phyloP scores from a whole-genome alignment of 768 basidiomycete species.

The Lentinula sp. region DNA sequence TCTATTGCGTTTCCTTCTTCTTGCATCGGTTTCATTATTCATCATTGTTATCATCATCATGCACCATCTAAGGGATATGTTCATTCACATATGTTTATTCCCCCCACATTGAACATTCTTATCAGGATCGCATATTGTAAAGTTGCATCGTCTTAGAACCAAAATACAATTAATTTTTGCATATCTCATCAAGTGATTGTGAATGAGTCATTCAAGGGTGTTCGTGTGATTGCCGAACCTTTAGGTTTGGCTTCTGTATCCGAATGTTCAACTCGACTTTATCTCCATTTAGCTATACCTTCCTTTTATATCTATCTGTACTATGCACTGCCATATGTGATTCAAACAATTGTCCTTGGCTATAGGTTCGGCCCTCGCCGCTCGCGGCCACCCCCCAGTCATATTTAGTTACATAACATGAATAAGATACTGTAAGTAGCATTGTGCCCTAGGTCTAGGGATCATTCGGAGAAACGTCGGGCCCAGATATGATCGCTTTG shows the following conservation, averaged over 20 bases:
- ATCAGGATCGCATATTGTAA: background rate
- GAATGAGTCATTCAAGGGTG: too few relatives aligned
- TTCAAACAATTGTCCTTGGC: too few relatives aligned
- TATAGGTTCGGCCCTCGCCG: too few relatives aligned
- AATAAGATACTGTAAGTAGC: too few relatives aligned
- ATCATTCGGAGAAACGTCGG: constrained; percentile 46
- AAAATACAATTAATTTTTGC: background rate
- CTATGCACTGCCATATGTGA: too few relatives aligned
- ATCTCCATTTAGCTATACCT: too few relatives aligned
- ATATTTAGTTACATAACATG: too few relatives aligned
- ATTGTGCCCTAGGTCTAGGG: constrained; percentile 14
- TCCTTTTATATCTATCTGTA: too few relatives aligned
- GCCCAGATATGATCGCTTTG: constrained; percentile 85
- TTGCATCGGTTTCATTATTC: constrained; percentile 16
- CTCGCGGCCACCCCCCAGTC: too few relatives aligned
- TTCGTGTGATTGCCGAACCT: too few relatives aligned
- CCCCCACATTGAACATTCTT: background rate
- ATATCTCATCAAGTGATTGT: background rate
- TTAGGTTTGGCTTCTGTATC: too few relatives aligned
- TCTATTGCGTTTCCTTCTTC: background rate
- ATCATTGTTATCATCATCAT: background rate
- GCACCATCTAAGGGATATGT: background rate
- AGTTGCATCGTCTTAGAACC: background rate
- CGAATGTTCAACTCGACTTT: too few relatives aligned
- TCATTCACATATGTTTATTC: background rate